A percentile compares a stretch with the other conserved stretches of the same genome.
Evolutionary conservation across 176 grass and related monocot genomes (phyloP).

Genomic region (Secale cereale): DNA sequence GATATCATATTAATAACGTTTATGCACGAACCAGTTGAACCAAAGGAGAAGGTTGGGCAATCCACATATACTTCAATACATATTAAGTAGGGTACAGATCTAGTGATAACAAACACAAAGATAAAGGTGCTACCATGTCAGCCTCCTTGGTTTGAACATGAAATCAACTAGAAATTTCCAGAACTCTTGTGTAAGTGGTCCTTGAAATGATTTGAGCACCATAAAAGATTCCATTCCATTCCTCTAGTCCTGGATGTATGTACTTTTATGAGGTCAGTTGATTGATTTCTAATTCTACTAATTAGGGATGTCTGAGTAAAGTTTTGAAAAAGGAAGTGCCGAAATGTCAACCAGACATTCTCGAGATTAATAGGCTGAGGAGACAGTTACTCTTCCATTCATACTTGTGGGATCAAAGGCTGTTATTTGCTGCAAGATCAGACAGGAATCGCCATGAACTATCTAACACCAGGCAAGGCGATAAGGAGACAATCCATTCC

Average conservation of each 20-base stretch:
- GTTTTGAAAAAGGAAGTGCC: slow-evolving; percentile 66
- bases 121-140: neutral
- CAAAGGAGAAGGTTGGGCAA: neutral
- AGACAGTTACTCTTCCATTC: slow-evolving; percentile 86
- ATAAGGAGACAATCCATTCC: slow-evolving; percentile 42
- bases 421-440: slow-evolving; percentile 54
- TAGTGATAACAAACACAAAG: neutral
- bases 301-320: slow-evolving; percentile 70
- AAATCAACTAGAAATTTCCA: neutral
- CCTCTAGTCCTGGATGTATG: neutral
- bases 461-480: slow-evolving; percentile 33
- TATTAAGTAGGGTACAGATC: neutral
- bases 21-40: neutral
- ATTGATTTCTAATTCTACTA: slow-evolving; percentile 28
- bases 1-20: too few relatives aligned
- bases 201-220: neutral
- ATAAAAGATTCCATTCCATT: neutral
- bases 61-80: neutral
- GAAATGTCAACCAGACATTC: slow-evolving; percentile 78
- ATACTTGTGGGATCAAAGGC: slow-evolving; percentile 81
- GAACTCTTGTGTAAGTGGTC: slow-evolving; percentile 1
- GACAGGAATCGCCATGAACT: slow-evolving; percentile 39
- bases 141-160: neutral
- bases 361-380: slow-evolving; percentile 89
- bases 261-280: slow-evolving; percentile 8